Evolutionary conservation across 2,329 filamentous ascomycete genomes (phyloP).

Genomic region (Diaporthe vexans): DNA sequence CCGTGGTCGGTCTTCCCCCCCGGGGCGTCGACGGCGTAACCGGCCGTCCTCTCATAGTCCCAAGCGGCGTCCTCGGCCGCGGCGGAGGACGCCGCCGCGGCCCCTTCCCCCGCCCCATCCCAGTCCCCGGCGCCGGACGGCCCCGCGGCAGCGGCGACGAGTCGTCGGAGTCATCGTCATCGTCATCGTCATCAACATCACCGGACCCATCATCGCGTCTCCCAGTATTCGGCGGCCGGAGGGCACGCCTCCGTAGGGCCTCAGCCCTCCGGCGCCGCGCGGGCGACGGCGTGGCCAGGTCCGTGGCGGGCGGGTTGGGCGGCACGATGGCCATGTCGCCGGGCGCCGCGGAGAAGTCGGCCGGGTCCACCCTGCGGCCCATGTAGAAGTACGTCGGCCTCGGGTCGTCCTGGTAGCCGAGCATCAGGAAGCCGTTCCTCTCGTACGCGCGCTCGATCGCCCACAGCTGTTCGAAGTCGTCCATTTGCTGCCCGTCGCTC

Average conservation of each 20-base stretch:
- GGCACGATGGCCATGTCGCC: neutral
- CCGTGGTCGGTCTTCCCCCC: no score
- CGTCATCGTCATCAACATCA: no score
- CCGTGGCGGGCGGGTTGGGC: neutral
- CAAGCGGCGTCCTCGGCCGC: no score
- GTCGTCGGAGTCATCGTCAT: no score
- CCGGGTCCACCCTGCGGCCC: slow-evolving; percentile 11
- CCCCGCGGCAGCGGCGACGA: no score
- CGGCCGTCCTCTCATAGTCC: no score
- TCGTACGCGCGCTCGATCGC: neutral
- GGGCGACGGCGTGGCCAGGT: neutral
- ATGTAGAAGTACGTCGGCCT: neutral
- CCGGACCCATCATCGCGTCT: no score
- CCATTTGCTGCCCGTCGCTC: neutral
- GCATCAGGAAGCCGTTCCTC: slow-evolving; percentile 3
- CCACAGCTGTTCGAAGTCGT: neutral
- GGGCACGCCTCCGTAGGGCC: no score
- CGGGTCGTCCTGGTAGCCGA: rapidly evolving
- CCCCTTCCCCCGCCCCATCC: no score
- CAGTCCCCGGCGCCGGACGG: no score
- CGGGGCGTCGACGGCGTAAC: no score
- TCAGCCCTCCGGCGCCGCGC: neutral
- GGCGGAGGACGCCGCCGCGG: no score
- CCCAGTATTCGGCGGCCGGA: neutral
- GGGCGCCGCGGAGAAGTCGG: neutral